A percentile compares a stretch with the other conserved stretches of the same genome.
These are phyloP conservation scores for Rhizopogon sp. DNA, from an alignment of 768 basidiomycete species.

Conservation along the genomic window DNA sequence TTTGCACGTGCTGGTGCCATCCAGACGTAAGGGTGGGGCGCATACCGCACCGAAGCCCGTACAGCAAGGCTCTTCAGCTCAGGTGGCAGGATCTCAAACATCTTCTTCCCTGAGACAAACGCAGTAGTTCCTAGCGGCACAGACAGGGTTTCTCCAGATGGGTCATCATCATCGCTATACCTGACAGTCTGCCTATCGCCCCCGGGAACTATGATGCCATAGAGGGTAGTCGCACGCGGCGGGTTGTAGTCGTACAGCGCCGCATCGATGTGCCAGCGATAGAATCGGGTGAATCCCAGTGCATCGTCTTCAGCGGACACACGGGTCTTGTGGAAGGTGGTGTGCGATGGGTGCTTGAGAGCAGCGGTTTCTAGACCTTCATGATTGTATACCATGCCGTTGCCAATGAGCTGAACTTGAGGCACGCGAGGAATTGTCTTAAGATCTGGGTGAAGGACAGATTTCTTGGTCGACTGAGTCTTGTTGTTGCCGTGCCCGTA, in stretches of 20 bases:
- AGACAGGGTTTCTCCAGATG: constrained; percentile 74
- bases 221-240: constrained; percentile 82
- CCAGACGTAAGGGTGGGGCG: constrained; percentile 89
- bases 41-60: constrained; percentile 67
- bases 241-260: constrained; percentile 74
- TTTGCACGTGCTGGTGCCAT: constrained; percentile 74
- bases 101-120: constrained; percentile 74
- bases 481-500: constrained; percentile 92
- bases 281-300: constrained; percentile 80
- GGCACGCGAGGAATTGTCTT: constrained; percentile 87
- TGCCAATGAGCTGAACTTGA: constrained; percentile 90
- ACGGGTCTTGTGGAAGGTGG: constrained; percentile 79
- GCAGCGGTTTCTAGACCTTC: constrained; percentile 73
- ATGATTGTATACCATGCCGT: constrained; percentile 75
- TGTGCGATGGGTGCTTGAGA: constrained; percentile 84
- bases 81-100: constrained; percentile 74
- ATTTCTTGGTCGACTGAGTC: constrained; percentile 66
- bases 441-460: constrained; percentile 83
- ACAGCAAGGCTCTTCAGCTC: constrained; percentile 79
- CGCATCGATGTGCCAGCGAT: constrained; percentile 92
- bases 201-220: constrained; percentile 67
- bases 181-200: constrained; percentile 60
- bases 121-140: constrained; percentile 88
- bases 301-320: constrained; percentile 72
- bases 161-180: constrained; percentile 62